phyloP scores from a whole-genome alignment of 148 eudicot species.

The Arbutus unedo region DNA sequence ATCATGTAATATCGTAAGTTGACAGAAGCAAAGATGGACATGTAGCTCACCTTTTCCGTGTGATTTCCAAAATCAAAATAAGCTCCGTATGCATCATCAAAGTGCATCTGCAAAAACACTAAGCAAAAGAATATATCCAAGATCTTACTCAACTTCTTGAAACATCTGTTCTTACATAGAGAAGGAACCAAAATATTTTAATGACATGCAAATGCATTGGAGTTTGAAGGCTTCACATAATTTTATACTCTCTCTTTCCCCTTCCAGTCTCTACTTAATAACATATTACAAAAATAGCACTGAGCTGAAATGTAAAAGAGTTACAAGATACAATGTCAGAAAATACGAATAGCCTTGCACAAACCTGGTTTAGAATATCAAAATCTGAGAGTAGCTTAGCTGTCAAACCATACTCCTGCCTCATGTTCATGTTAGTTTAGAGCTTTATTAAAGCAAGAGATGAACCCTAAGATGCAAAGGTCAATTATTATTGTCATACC shows the following conservation, averaged over 20 bases:
- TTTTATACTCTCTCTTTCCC: not conserved
- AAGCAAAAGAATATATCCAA: not conserved
- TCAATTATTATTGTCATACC: slow-evolving; percentile 36
- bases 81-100: slow-evolving; percentile 66
- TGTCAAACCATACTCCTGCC: slow-evolving; percentile 69
- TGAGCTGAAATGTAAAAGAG: not conserved
- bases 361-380: slow-evolving; percentile 79
- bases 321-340: not conserved
- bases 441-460: slow-evolving; percentile 17
- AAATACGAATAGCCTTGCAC: slow-evolving; percentile 15
- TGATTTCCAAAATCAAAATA: slow-evolving; percentile 97
- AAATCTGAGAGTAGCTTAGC: slow-evolving; percentile 73
- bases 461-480: slow-evolving; percentile 4
- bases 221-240: not conserved
- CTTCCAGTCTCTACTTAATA: not conserved
- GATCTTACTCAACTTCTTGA: not conserved
- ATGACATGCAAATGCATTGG: too few relatives aligned
- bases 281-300: too few relatives aligned
- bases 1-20: not conserved
- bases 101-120: slow-evolving; percentile 67
- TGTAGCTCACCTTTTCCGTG: slow-evolving; percentile 69
- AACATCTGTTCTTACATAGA: not conserved
- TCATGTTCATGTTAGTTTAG: slow-evolving; percentile 12
- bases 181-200: not conserved
- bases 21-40: not conserved